Percentiles rank a stretch among this genome's conserved stretches.
These are phyloP conservation scores for Metarhizium sp. DNA, from an alignment of 2,329 filamentous ascomycete species.

Conservation along the genomic window DNA sequence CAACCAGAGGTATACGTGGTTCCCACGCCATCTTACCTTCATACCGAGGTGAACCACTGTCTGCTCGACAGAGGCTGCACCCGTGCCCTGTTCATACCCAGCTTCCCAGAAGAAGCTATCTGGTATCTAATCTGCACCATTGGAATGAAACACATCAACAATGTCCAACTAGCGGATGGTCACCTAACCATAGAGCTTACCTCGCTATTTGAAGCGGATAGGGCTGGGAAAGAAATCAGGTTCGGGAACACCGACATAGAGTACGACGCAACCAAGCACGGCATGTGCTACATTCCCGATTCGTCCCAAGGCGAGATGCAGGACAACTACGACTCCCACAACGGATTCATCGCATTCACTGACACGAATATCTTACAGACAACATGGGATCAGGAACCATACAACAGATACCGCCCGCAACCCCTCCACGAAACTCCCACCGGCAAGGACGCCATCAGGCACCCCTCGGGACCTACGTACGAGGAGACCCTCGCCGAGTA, in stretches of 20 bases:
- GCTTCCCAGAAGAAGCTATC: constrained; percentile 11
- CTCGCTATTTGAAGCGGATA: constrained; percentile 6
- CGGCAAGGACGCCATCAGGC: not conserved
- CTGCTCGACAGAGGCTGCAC: not conserved
- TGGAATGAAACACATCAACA: constrained; percentile 6
- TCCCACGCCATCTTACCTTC: constrained; percentile 7
- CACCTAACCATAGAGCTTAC: constrained; percentile 13
- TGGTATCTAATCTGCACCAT: constrained; percentile 13
- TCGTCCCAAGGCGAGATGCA: not conserved
- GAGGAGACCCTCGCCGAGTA: constrained; percentile 5
- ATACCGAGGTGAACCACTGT: not conserved
- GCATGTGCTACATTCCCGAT: not conserved
- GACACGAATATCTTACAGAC: not conserved
- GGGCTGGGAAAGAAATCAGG: not conserved
- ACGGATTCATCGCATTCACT: not conserved
- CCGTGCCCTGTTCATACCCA: constrained; percentile 8
- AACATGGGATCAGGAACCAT: not conserved
- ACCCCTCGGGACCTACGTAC: not conserved
- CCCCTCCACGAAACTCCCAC: not conserved
- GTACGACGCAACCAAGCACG: not conserved
- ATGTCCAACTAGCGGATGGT: not conserved
- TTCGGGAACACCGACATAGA: not conserved
- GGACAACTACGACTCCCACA: not conserved
- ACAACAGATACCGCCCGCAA: not conserved
- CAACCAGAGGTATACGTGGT: constrained; percentile 5